A percentile compares a stretch with the other conserved stretches of the same genome.
phyloP scores from a whole-genome alignment of 257 asterid genomes.

The Solanum verrucosum region DNA sequence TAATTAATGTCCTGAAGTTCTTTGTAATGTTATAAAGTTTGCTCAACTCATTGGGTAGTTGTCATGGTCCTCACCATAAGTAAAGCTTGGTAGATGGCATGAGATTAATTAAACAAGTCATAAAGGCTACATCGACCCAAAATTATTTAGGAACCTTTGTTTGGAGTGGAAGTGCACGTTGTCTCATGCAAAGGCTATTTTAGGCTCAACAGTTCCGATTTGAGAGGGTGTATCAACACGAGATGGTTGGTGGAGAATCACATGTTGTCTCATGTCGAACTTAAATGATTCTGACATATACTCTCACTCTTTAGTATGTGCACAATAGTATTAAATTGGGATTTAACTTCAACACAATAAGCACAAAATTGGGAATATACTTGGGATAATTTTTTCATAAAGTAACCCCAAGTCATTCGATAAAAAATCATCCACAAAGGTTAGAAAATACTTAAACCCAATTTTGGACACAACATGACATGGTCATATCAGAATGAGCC shows the following conservation, averaged over 20 bases:
- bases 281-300: background rate
- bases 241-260: background rate
- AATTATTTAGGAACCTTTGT: background rate
- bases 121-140: background rate
- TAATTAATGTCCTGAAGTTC: background rate
- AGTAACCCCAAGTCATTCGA: background rate
- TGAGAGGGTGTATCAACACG: background rate
- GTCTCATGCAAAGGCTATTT: background rate
- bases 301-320: background rate
- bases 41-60: background rate
- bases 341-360: background rate
- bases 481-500: background rate
- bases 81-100: background rate
- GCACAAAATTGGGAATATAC: background rate
- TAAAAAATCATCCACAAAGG: background rate
- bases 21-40: background rate
- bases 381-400: background rate
- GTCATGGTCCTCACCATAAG: background rate
- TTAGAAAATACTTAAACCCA: background rate
- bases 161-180: background rate
- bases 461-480: background rate
- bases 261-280: background rate
- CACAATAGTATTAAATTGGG: background rate
- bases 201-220: background rate
- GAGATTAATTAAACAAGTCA: background rate